A percentile compares a stretch with the other conserved stretches of the same genome.
Evolutionary conservation across 73 alveolate species (phyloP).

Genomic region (Paramecium primaurelia): DNA sequence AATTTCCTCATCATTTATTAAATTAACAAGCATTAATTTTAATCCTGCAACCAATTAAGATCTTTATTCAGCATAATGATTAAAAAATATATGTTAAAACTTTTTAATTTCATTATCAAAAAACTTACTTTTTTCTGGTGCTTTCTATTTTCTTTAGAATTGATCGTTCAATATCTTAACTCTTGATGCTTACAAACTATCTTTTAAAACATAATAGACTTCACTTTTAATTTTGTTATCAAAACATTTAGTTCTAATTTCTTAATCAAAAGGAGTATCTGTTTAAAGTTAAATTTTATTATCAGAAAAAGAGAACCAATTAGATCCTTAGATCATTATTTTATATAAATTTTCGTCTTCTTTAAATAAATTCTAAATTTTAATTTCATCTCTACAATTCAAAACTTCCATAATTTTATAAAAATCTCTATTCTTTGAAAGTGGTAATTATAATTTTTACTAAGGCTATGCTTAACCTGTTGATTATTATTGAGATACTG

Average conservation of each 20-base stretch:
- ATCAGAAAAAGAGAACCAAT: neutral
- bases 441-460: neutral
- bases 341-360: neutral
- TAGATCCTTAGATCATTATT: neutral
- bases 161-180: neutral
- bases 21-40: neutral
- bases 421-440: neutral
- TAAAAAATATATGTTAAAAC: neutral
- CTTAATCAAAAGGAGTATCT: neutral
- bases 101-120: neutral
- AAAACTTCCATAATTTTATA: neutral
- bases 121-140: neutral
- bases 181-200: neutral
- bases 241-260: neutral
- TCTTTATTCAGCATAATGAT: slow-evolving; percentile 42
- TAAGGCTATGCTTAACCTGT: neutral
- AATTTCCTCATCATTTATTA: neutral
- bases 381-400: neutral
- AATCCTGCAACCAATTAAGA: neutral
- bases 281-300: neutral
- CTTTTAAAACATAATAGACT: neutral
- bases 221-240: neutral
- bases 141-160: neutral
- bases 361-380: neutral
- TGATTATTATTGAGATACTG: neutral